These are phyloP conservation scores for Ceriops zippeliana DNA, from an alignment of 345 rosid genomes.

Conservation along the genomic window DNA sequence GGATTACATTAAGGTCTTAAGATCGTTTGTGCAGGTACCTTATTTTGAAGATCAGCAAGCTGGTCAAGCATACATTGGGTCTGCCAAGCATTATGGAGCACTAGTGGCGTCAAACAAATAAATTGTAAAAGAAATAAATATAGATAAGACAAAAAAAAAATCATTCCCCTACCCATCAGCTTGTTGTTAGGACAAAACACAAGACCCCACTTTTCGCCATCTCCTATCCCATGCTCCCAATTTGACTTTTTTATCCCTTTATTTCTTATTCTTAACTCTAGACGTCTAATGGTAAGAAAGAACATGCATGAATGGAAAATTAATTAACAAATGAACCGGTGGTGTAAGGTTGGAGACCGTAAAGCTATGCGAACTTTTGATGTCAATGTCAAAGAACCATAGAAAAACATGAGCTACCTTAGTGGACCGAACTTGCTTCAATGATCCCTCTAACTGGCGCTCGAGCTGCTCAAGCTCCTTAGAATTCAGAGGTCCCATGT, in stretches of 20 bases:
- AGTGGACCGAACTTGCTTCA: constrained; percentile 86
- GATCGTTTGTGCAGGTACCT: constrained; percentile 34
- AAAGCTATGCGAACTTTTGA: too few relatives aligned
- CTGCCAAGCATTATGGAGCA: constrained; percentile 31
- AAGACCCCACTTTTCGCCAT: too few relatives aligned
- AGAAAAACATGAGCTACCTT: constrained; percentile 42
- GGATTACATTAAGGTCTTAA: neutral
- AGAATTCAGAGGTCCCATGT: constrained; percentile 76
- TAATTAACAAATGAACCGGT: too few relatives aligned
- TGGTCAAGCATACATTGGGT: constrained; percentile 94
- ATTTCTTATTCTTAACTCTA: too few relatives aligned
- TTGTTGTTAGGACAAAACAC: too few relatives aligned
- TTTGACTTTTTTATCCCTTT: too few relatives aligned
- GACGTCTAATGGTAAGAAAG: too few relatives aligned
- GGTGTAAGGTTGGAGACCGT: neutral
- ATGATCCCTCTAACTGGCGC: constrained; percentile 74
- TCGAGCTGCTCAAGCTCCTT: constrained; percentile 98
- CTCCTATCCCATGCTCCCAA: too few relatives aligned
- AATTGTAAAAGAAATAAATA: neutral
- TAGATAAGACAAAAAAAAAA: neutral
- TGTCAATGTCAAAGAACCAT: too few relatives aligned
- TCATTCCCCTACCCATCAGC: too few relatives aligned
- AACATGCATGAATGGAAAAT: too few relatives aligned
- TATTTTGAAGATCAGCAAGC: constrained; percentile 83
- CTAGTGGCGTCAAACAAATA: neutral